These are phyloP conservation scores for Kodamaea anthophila DNA, from an alignment of 1,139 yeast species.

Conservation along the genomic window DNA sequence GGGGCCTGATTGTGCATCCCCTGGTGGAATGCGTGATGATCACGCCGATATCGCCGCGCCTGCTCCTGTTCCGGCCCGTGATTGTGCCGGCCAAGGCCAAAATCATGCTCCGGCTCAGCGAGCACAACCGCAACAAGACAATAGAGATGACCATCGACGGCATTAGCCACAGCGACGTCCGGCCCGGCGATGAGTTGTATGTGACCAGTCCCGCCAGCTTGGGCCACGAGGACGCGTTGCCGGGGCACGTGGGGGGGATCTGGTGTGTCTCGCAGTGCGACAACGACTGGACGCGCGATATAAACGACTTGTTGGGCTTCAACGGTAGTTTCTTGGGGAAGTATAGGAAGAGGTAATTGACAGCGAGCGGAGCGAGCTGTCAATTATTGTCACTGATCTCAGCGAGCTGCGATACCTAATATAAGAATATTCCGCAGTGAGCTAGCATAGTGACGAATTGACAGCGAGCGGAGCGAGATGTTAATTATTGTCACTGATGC, in stretches of 20 bases:
- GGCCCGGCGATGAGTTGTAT: slow-evolving; percentile 74
- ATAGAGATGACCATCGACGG: slow-evolving; percentile 75
- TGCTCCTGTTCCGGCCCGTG: slow-evolving; percentile 80
- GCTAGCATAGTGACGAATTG: too few species aligned
- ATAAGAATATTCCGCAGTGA: too few species aligned
- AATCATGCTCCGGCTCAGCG: slow-evolving; percentile 62
- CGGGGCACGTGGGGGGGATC: slow-evolving; percentile 46
- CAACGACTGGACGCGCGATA: slow-evolving; percentile 87
- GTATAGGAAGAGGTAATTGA: slow-evolving; percentile 5
- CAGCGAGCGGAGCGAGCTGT: neutral
- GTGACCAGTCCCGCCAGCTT: slow-evolving; percentile 44
- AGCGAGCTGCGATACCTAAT: too few species aligned
- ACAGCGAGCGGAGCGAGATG: too few species aligned
- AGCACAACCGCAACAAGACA: slow-evolving; percentile 32
- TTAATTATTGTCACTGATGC: too few species aligned
- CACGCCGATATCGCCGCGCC: slow-evolving; percentile 88
- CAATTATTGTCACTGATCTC: too few species aligned
- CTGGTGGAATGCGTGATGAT: slow-evolving; percentile 73
- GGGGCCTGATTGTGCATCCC: slow-evolving; percentile 92
- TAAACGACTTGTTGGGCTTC: slow-evolving; percentile 83
- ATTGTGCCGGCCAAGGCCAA: slow-evolving; percentile 70
- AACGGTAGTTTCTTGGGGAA: slow-evolving; percentile 64
- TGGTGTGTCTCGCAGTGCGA: slow-evolving; percentile 83
- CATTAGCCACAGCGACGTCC: slow-evolving; percentile 59
- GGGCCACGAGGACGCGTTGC: slow-evolving; percentile 10